A percentile compares a stretch with the other conserved stretches of the same genome.
Evolutionary conservation across 2,329 filamentous ascomycete species (phyloP).

Genomic region (Clarireedia sp.): DNA sequence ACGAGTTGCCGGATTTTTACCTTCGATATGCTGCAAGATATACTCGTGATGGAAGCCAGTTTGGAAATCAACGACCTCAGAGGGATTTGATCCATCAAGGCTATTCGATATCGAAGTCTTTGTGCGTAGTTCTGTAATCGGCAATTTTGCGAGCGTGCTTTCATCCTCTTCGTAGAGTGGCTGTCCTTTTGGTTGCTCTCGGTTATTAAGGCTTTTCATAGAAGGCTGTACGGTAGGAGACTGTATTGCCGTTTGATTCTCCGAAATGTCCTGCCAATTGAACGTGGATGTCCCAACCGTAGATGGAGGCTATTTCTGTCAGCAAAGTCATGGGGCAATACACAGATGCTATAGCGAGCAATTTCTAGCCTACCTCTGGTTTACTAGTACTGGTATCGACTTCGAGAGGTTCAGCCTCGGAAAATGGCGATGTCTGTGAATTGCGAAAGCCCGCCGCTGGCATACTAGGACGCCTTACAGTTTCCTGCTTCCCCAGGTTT

Average conservation of each 20-base stretch:
- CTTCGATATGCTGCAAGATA: constrained; percentile 13
- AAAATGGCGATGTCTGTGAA: constrained; percentile 1
- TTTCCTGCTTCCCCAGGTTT: background rate
- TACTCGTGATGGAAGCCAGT: constrained; percentile 17
- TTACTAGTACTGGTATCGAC: background rate
- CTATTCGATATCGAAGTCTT: constrained; percentile 12
- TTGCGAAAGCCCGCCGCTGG: background rate
- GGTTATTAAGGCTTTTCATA: background rate
- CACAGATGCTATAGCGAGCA: background rate
- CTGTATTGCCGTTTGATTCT: background rate
- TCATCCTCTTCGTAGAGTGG: constrained; percentile 6
- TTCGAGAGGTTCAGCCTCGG: background rate
- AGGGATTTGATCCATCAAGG: constrained; percentile 19
- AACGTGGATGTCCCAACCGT: constrained; percentile 9
- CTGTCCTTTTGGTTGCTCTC: background rate
- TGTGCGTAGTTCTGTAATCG: background rate
- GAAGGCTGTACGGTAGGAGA: background rate
- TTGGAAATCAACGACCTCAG: constrained; percentile 23
- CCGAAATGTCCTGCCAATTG: constrained; percentile 20
- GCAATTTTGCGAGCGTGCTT: constrained; percentile 1
- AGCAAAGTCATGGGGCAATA: background rate
- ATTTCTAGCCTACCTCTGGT: constrained; percentile 1
- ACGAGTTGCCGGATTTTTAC: background rate
- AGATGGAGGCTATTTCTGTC: constrained; percentile 6
- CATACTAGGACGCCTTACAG: background rate